phyloP scores from a whole-genome alignment of 2,329 filamentous ascomycete genomes.

The Fusarium falciforme region DNA sequence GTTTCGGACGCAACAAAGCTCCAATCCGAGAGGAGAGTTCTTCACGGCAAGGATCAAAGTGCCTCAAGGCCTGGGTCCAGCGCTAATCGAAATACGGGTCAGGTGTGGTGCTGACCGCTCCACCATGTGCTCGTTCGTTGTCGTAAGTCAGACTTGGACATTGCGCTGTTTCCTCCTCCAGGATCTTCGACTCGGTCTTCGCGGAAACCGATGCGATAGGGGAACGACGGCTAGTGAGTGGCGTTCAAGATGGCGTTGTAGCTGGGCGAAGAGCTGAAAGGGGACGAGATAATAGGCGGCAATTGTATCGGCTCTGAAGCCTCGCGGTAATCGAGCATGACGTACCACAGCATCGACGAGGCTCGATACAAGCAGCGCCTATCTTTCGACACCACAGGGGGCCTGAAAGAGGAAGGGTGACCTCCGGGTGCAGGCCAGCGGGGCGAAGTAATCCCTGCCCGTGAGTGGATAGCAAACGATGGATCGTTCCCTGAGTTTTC shows the following conservation, averaged over 20 bases:
- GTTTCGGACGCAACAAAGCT: constrained; percentile 27
- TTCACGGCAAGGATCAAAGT: constrained; percentile 22
- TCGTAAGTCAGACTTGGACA: constrained; percentile 15
- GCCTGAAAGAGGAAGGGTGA: constrained; percentile 1
- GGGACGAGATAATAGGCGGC: neutral
- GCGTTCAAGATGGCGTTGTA: constrained; percentile 1
- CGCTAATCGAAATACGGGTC: constrained; percentile 31
- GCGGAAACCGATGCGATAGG: constrained; percentile 2
- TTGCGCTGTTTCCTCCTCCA: constrained; percentile 1
- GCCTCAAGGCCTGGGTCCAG: constrained; percentile 13
- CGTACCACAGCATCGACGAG: neutral
- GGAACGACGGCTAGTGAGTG: constrained; percentile 12
- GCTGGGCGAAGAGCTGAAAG: constrained; percentile 2
- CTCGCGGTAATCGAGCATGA: neutral
- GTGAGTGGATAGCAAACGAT: constrained; percentile 14
- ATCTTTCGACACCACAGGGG: neutral
- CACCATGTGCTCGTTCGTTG: constrained; percentile 22
- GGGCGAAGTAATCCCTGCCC: constrained; percentile 19
- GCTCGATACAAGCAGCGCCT: neutral
- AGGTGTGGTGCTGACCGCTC: constrained; percentile 28
- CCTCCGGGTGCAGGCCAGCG: constrained; percentile 15
- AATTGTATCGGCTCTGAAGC: neutral
- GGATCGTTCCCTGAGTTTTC: constrained; percentile 34
- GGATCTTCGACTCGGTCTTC: constrained; percentile 2
- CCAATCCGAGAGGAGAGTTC: constrained; percentile 11